phyloP scores from a whole-genome alignment of 176 grass and related monocot species.

The Hsuehochloa calcarea region DNA sequence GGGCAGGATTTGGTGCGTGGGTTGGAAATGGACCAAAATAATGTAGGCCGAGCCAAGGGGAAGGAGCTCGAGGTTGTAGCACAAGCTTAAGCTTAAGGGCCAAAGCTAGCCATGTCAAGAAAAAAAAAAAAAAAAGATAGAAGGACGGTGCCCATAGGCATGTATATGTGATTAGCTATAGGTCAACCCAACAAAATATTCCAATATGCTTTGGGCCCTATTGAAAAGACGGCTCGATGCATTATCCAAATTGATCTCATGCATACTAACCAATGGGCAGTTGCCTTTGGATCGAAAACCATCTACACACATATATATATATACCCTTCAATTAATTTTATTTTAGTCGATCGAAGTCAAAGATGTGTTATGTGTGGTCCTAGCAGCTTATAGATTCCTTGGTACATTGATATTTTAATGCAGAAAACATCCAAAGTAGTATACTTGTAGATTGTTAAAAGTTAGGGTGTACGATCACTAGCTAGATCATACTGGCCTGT shows the following conservation, averaged over 20 bases:
- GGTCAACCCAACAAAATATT: slow-evolving; percentile 15
- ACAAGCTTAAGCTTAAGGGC: neutral
- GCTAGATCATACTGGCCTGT: neutral
- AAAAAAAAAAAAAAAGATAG: no score
- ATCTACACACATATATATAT: no score
- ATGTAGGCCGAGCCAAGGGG: no score
- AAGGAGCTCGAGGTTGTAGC: neutral
- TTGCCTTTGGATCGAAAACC: neutral
- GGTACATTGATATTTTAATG: neutral
- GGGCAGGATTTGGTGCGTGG: no score
- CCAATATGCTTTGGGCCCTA: neutral
- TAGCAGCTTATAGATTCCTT: slow-evolving; percentile 27
- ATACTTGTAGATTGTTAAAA: neutral
- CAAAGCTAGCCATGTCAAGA: neutral
- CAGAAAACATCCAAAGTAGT: neutral
- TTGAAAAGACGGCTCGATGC: slow-evolving; percentile 10
- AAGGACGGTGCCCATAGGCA: neutral
- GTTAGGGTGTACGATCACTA: neutral
- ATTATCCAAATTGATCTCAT: slow-evolving; percentile 27
- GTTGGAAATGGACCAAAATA: no score
- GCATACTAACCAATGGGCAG: neutral
- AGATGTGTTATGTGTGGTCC: neutral
- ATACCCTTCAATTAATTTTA: neutral
- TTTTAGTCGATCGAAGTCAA: neutral
- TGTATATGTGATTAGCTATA: neutral